Base-by-base conservation (phyloP, 2,329 filamentous ascomycete genomes). In the Coleophoma crateriformis region DNA sequence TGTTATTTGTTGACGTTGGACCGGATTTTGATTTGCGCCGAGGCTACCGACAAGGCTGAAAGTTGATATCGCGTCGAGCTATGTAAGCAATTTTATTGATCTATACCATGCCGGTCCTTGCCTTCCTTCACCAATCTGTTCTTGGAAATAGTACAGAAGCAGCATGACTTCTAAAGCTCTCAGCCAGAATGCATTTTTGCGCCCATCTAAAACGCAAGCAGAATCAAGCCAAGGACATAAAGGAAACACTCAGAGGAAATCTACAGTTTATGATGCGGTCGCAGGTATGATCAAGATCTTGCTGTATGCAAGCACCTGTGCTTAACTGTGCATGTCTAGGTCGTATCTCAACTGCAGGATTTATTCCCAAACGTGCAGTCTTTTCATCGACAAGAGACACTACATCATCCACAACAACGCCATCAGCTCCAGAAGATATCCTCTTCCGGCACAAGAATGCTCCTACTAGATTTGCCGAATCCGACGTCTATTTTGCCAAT, bases 221-320 rank as follows among this genome's bases (percentile, higher is more conserved):
- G 19, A 40, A 19, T 42, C 48, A 15, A 11, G 15, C 6, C 27
- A 43, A 7, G 39, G 45, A 38, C 50, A 58, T 15, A 54, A 54
- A 37, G 51, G 51, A 12, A 48, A 46, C 17, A 58, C 46, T 38
- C 53, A 64, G 58, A 64, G 68, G 44, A 59, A 64, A 43, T 74
- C 77, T 38, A 88, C 76, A 17, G 67, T 90, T 17, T 90, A 86
- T 66, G 86, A 90, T 67, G 85, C 85, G 14, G 84, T 88, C 48
- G 84, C 85, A 60, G 84, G 85, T 85, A 63, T 57, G n/a, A 37
- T 33, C 19, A 19, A 19, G 19, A 15, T 40, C 17, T 13, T 35
- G 19, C n/a, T 10, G 17, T 41, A 27, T 27, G 27, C 8, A 27
- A 8, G 11, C 46, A 20, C 37, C 22, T 54, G 13, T 45, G 33